Evolutionary conservation across 75 land plant genomes (phyloP).

Genomic region (Picea sitchensis): DNA sequence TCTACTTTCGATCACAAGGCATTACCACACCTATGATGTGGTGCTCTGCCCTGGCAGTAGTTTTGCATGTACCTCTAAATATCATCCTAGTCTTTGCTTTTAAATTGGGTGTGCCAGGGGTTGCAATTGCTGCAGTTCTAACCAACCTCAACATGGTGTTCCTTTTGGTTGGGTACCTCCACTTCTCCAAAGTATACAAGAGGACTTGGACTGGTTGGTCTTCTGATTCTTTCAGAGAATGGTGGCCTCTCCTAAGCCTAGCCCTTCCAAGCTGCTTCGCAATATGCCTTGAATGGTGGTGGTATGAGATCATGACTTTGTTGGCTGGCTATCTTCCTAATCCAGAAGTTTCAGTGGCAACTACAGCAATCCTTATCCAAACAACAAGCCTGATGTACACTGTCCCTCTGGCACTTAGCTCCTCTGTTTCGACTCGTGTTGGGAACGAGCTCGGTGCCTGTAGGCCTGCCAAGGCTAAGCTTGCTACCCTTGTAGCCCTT

Average conservation of each 20-base stretch:
- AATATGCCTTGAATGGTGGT: conserved; percentile 97
- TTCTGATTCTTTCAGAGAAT: conserved; percentile 12
- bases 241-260: conserved; percentile 50
- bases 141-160: conserved; percentile 79
- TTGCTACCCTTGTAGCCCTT: conserved; percentile 76
- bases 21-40: conserved; percentile 82
- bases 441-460: conserved; percentile 93
- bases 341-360: conserved; percentile 72
- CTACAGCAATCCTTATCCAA: conserved; percentile 85
- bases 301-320: conserved; percentile 94
- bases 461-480: conserved; percentile 55
- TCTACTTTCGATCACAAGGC: conserved; percentile 72
- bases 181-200: conserved; percentile 41
- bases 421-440: conserved; percentile 80
- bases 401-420: conserved; percentile 81
- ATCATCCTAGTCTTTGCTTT: conserved; percentile 49
- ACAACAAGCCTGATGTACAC: conserved; percentile 90
- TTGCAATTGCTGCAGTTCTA: conserved; percentile 75
- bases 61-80: conserved; percentile 75
- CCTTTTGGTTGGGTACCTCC: conserved; percentile 52
- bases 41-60: conserved; percentile 73
- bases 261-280: conserved; percentile 87
- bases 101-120: conserved; percentile 72
- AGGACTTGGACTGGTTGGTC: conserved; percentile 56
- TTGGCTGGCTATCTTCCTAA: conserved; percentile 76